These are phyloP conservation scores for Cercospora nicotianae DNA, from an alignment of 2,329 filamentous ascomycete species.

Conservation along the genomic window DNA sequence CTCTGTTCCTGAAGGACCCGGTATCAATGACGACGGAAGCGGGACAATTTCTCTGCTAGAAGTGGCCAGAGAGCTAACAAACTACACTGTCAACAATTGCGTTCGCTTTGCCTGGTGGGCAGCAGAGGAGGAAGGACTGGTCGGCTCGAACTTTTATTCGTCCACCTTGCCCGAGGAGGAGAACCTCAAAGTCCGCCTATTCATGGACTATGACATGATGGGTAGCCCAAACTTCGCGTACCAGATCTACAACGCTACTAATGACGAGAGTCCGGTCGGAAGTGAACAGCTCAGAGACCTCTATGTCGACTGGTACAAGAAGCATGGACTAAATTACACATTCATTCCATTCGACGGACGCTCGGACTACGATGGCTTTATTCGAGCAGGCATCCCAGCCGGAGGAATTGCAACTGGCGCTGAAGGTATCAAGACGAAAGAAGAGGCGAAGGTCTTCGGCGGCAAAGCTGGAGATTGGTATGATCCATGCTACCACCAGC, in stretches of 20 bases:
- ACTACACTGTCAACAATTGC: conserved; percentile 71
- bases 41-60: conserved; percentile 63
- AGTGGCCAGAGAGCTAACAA: conserved; percentile 61
- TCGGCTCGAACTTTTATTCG: conserved; percentile 62
- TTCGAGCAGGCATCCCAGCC: conserved; percentile 27
- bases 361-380: conserved; percentile 30
- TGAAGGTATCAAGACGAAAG: conserved; percentile 70
- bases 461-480: conserved; percentile 56
- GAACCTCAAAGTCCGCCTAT: conserved; percentile 61
- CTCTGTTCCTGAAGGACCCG: conserved; percentile 56
- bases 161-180: conserved; percentile 43
- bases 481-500: conserved; percentile 43
- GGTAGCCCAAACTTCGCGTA: conserved; percentile 60
- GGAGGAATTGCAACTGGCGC: conserved; percentile 37
- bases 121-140: conserved; percentile 60
- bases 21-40: conserved; percentile 77
- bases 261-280: conserved; percentile 21
- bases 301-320: conserved; percentile 26
- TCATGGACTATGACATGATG: conserved; percentile 74
- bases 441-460: conserved; percentile 68
- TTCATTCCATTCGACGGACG: conserved; percentile 30
- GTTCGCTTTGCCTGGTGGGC: conserved; percentile 68
- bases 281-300: conserved; percentile 26
- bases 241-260: conserved; percentile 54
- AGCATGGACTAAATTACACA: conserved; percentile 25